Percentiles rank a stretch among this genome's conserved stretches.
These are phyloP conservation scores for Pilasporangium apinafurcum DNA, from an alignment of 352 stramenopile genomes.

Conservation along the genomic window DNA sequence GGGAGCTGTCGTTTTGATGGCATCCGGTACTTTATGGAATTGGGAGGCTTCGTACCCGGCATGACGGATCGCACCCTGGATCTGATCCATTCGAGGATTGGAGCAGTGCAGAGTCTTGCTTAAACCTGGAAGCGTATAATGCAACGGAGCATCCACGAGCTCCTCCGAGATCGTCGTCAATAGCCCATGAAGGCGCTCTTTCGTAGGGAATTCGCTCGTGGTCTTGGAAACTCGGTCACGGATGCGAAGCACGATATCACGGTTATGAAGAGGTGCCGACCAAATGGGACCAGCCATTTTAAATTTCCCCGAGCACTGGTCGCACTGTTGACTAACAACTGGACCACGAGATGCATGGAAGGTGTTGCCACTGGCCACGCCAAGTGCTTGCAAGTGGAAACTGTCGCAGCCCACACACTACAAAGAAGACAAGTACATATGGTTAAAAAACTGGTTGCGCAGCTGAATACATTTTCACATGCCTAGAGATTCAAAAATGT, in stretches of 20 bases:
- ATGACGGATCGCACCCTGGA: constrained; percentile 94
- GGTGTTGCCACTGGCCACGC: constrained; percentile 80
- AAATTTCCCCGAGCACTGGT: constrained; percentile 80
- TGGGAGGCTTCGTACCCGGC: constrained; percentile 96
- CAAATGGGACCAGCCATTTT: constrained; percentile 96
- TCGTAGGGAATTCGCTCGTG: constrained; percentile 88
- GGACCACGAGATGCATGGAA: constrained; percentile 77
- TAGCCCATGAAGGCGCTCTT: constrained; percentile 90
- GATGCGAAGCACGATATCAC: constrained; percentile 80
- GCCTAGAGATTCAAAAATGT: constrained; percentile 1
- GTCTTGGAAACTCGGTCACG: constrained; percentile 74
- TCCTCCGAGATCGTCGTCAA: constrained; percentile 96
- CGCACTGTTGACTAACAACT: constrained; percentile 61
- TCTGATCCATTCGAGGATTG: constrained; percentile 90
- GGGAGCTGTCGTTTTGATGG: constrained; percentile 98
- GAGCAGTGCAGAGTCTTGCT: constrained; percentile 91
- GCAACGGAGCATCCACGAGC: constrained; percentile 92
- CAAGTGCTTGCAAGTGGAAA: constrained; percentile 95
- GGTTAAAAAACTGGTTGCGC: too few relatives aligned
- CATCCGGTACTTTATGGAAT: constrained; percentile 97
- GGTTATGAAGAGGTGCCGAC: constrained; percentile 95
- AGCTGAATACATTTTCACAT: too few relatives aligned
- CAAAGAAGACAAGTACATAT: too few relatives aligned
- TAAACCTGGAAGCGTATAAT: constrained; percentile 95
- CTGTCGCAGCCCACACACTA: constrained; percentile 94